A percentile compares a stretch with the other conserved stretches of the same genome.
Evolutionary conservation across 352 stramenopile species (phyloP).

Genomic region (Globisporangium yorkense): DNA sequence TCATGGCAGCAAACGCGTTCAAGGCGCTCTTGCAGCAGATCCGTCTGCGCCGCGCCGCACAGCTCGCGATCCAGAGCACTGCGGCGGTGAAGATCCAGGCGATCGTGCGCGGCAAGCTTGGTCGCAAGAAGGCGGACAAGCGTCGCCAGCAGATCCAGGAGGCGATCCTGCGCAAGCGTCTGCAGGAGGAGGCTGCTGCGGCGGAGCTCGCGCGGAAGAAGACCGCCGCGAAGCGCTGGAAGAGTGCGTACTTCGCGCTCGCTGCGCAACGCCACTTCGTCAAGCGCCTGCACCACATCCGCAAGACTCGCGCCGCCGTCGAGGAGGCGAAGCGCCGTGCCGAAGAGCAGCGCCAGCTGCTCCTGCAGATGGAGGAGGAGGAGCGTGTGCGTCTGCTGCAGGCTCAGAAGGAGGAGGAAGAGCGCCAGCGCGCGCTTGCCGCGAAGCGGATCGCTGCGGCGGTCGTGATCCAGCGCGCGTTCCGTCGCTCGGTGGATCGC

Average conservation of each 20-base stretch:
- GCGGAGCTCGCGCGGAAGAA: conserved; percentile 59
- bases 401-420: conserved; percentile 52
- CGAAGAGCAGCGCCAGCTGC: conserved; percentile 58
- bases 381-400: conserved; percentile 54
- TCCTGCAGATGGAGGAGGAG: conserved; percentile 63
- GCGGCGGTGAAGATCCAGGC: conserved; percentile 72
- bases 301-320: conserved; percentile 70
- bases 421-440: conserved; percentile 55
- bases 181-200: conserved; percentile 71
- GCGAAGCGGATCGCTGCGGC: conserved; percentile 52
- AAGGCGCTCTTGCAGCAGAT: conserved; percentile 48
- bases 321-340: conserved; percentile 69
- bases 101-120: conserved; percentile 78
- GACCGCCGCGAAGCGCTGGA: conserved; percentile 76
- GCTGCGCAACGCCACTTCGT: conserved; percentile 80
- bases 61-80: conserved; percentile 36
- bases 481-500: conserved; percentile 53
- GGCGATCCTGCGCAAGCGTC: conserved; percentile 69
- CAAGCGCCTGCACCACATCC: conserved; percentile 72
- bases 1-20: conserved; percentile 67
- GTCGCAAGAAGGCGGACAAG: conserved; percentile 63
- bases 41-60: conserved; percentile 36
- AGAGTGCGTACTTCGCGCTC: conserved; percentile 56
- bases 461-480: conserved; percentile 60
- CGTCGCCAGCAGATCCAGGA: conserved; percentile 63